Evolutionary conservation across 2,329 filamentous ascomycete species (phyloP).

Genomic region (Aschersonia sp.): DNA sequence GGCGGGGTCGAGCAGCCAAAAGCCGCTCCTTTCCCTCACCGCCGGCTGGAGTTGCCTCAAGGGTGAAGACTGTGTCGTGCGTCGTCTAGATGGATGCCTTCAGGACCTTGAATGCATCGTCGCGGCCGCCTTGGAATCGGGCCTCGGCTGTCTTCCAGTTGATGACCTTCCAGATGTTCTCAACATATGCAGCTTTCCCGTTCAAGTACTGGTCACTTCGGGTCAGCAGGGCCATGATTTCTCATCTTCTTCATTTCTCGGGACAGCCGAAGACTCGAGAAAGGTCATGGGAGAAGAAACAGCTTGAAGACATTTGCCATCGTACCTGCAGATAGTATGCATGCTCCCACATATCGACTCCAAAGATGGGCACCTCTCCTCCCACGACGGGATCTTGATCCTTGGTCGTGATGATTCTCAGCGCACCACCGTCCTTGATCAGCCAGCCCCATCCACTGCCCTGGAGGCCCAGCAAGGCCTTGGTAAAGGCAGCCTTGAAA

Average conservation of each 20-base stretch:
- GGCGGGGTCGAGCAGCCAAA: neutral
- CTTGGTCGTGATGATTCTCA: slow-evolving; percentile 68
- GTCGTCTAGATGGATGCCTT: slow-evolving; percentile 22
- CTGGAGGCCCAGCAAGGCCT: slow-evolving; percentile 55
- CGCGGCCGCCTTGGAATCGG: slow-evolving; percentile 36
- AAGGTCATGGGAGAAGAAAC: neutral
- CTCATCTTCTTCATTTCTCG: neutral
- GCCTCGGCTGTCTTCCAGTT: slow-evolving; percentile 61
- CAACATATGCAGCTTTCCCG: slow-evolving; percentile 58
- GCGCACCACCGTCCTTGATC: slow-evolving; percentile 43
- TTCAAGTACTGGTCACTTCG: slow-evolving; percentile 47
- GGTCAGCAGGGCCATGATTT: neutral
- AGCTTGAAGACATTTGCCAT: slow-evolving; percentile 1
- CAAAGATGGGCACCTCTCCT: slow-evolving; percentile 54
- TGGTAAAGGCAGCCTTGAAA: slow-evolving; percentile 53
- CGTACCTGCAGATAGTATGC: slow-evolving; percentile 71
- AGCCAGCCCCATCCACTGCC: slow-evolving; percentile 87
- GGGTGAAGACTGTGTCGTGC: neutral
- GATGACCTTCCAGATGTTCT: slow-evolving; percentile 65
- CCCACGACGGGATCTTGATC: slow-evolving; percentile 66
- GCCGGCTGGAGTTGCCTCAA: neutral
- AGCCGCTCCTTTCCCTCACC: neutral
- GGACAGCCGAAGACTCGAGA: slow-evolving; percentile 12
- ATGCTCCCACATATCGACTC: slow-evolving; percentile 88
- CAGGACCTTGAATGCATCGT: slow-evolving; percentile 30